phyloP scores from a whole-genome alignment of 441 rosid species.

The Mallotus repandus region DNA sequence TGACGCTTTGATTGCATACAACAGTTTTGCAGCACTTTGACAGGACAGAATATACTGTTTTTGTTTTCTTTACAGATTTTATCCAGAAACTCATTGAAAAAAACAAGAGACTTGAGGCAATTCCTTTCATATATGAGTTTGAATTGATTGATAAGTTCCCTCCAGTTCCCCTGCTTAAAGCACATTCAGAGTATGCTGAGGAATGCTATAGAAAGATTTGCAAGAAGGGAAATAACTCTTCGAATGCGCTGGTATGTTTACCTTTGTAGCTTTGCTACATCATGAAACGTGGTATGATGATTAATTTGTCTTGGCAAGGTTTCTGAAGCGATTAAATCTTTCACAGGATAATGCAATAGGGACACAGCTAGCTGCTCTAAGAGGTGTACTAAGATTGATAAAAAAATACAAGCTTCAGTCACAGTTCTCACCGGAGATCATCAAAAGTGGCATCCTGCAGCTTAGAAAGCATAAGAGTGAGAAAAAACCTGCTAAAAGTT shows the following conservation, averaged over 20 bases:
- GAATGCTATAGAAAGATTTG: conserved; percentile 1
- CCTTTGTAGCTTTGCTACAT: not conserved
- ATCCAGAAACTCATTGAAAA: conserved; percentile 10
- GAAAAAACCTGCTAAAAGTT: conserved; percentile 1
- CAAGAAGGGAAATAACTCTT: not conserved
- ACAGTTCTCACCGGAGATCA: not conserved
- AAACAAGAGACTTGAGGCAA: conserved; percentile 13
- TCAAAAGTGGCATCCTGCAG: conserved; percentile 4
- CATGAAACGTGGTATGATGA: not conserved
- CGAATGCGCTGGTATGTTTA: conserved; percentile 1
- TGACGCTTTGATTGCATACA: not conserved
- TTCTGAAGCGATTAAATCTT: not conserved
- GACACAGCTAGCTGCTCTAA: conserved; percentile 4
- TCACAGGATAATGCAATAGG: conserved; percentile 9
- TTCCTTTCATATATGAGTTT: conserved; percentile 17
- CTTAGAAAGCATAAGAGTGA: not conserved
- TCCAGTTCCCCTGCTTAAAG: conserved; percentile 10
- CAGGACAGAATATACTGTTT: not conserved
- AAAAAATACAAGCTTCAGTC: conserved; percentile 7
- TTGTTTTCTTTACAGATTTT: not conserved
- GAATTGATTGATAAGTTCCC: conserved; percentile 14
- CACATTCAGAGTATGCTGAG: conserved; percentile 12
- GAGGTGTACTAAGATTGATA: conserved; percentile 1
- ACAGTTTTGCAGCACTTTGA: not conserved
- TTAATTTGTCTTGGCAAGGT: not conserved